A percentile compares a stretch with the other conserved stretches of the same genome.
phyloP scores from a whole-genome alignment of 371 early-diverging fungal species.

The Cokeromyces recurvatus region DNA sequence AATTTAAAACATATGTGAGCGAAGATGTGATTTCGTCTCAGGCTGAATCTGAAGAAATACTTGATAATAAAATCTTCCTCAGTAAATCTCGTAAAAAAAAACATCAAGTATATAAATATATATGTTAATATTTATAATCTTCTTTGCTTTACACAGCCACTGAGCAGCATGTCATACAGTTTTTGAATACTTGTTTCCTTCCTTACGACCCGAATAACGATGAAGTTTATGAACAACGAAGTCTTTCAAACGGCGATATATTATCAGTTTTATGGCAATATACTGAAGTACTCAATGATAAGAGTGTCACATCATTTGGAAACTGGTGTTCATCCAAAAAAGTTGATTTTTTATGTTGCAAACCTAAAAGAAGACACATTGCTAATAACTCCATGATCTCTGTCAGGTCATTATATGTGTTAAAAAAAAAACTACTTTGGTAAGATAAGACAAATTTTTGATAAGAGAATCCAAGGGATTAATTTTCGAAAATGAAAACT shows the following conservation, averaged over 20 bases:
- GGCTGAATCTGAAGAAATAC: not conserved
- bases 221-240: not conserved
- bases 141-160: not conserved
- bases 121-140: not conserved
- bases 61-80: not conserved
- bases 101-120: not conserved
- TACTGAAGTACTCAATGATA: not conserved
- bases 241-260: slow-evolving; percentile 1
- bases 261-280: not conserved
- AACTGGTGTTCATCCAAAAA: slow-evolving; percentile 4
- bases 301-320: slow-evolving; percentile 4
- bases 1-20: slow-evolving; percentile 1
- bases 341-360: not conserved
- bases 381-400: not conserved
- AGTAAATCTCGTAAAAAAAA: not conserved
- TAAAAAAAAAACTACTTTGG: not conserved
- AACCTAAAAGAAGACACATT: not conserved
- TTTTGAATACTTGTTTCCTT: not conserved
- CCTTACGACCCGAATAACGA: slow-evolving; percentile 1
- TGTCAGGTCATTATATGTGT: not conserved
- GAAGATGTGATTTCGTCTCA: not conserved
- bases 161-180: not conserved
- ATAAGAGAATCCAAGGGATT: not conserved
- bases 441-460: not conserved
- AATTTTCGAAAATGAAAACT: not conserved